Conservation (phyloP, 306 rosid genomes). For the Parietaria judaica region DNA sequence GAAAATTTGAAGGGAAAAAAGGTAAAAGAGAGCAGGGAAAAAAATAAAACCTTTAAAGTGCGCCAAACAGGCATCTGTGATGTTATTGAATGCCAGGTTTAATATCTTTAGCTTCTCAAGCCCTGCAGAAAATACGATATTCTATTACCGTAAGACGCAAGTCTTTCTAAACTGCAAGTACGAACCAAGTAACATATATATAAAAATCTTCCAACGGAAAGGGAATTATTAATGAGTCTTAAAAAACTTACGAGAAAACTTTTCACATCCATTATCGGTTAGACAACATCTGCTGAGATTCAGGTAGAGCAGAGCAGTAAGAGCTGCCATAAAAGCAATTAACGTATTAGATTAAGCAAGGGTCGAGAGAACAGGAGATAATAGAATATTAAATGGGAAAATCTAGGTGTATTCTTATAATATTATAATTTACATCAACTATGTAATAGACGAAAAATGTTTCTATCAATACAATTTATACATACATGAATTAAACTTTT, state of each 20-base stretch:
- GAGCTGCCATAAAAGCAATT: conserved; percentile 43
- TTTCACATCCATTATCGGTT: conserved; percentile 56
- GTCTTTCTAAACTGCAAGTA: not conserved
- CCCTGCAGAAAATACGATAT: conserved; percentile 38
- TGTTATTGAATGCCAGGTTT: conserved; percentile 68
- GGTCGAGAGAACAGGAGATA: conserved; percentile 2
- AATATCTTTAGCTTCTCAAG: conserved; percentile 60
- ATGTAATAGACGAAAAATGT: not conserved
- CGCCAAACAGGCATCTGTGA: conserved; percentile 61
- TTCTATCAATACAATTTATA: no score
- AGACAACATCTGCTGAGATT: conserved; percentile 73
- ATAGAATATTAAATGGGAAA: not conserved
- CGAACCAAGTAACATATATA: conserved; percentile 11
- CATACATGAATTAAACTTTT: not conserved
- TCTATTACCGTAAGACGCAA: not conserved
- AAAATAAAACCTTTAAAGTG: conserved; percentile 65
- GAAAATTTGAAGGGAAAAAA: not conserved
- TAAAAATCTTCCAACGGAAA: not conserved
- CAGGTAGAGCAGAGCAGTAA: conserved; percentile 53
- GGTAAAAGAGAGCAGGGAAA: not conserved
- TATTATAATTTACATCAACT: not conserved
- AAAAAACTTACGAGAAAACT: conserved; percentile 64
- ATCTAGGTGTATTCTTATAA: not conserved
- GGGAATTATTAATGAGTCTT: conserved; percentile 8
- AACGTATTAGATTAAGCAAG: conserved; percentile 25